Base-by-base conservation (phyloP, 176 grass and related monocot genomes). In the Tillandsia leiboldiana region DNA sequence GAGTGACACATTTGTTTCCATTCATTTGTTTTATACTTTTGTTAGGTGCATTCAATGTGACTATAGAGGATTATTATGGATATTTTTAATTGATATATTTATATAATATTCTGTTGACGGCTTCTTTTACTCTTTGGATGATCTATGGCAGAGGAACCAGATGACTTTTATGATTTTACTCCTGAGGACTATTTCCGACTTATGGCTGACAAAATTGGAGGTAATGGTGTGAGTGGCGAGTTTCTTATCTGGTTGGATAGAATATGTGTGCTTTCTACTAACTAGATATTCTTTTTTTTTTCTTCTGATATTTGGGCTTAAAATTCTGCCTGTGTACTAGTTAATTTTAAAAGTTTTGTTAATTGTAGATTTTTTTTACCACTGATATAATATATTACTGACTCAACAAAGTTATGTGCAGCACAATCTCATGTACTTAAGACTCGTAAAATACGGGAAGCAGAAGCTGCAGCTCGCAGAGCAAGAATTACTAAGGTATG, bases 101-200 rank as follows among this genome's bases (percentile, higher is more conserved):
- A 6, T 51, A 51, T 24, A 51, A 50, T 69, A 9, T 17, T 18
- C 15, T 52, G 50, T 52, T 18, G 48, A 9, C 24, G 24, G 0
- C 24, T 24, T 24, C 24, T 24, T 24, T 1, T 24, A 24, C 3
- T 5, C 7, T 42, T 42, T 42, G 33, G 33, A 42, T 42, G 33
- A 42, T 42, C 7, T 42, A 42, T 42, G 33, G 68, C 75, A 93
- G 94, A 93, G 68, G 87, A 93, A 84, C 84, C 83, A 48, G 90
- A 99, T 63, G 87, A 90, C 11, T 99, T 99, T 73, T 99, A 93
- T 76, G 90, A 99, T 78, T 81, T 99, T 82, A 82, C 86, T 49
- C 82, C 89, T 67, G 87, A 79, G 33, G 94, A 99, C 73, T 93
- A 88, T 82, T 99, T 70, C 28, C 79, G 74, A 12, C 68, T 93